A percentile compares a stretch with the other conserved stretches of the same genome.
phyloP scores from a whole-genome alignment of 2,329 filamentous ascomycete genomes.

The Hypoxylon sp. region DNA sequence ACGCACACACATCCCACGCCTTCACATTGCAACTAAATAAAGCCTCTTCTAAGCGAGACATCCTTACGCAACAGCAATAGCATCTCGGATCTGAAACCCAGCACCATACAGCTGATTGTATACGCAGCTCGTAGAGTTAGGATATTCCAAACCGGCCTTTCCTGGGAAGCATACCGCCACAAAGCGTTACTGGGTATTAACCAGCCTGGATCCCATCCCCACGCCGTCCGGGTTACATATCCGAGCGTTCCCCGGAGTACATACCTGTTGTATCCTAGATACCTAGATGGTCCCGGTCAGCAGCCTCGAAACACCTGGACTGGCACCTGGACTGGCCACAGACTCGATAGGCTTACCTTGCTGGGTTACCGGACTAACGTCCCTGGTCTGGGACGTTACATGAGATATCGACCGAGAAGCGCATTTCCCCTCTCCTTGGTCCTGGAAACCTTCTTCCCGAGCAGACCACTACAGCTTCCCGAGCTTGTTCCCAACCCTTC shows the following conservation, averaged over 20 bases:
- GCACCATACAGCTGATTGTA: no score
- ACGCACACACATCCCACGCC: no score
- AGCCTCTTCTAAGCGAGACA: background rate
- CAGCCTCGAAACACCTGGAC: conserved; percentile 30
- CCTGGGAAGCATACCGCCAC: no score
- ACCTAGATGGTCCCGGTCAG: conserved; percentile 15
- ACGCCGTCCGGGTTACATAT: conserved; percentile 13
- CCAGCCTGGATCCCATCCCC: background rate
- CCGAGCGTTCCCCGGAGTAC: conserved; percentile 29
- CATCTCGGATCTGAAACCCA: no score
- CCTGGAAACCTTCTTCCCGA: conserved; percentile 26
- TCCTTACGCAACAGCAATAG: background rate
- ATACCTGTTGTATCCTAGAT: conserved; percentile 11
- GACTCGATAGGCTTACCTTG: conserved; percentile 26
- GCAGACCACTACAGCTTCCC: conserved; percentile 8
- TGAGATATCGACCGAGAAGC: conserved; percentile 31
- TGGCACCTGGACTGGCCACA: conserved; percentile 2
- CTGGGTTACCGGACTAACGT: conserved; percentile 22
- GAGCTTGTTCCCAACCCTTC: conserved; percentile 4
- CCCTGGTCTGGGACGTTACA: conserved; percentile 34
- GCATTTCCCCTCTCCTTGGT: conserved; percentile 17
- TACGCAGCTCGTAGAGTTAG: background rate
- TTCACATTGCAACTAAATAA: background rate
- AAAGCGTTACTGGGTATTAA: no score
- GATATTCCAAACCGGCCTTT: no score